Evolutionary conservation across 1,139 yeast species (phyloP), one percentile per base, ranked within the genome.

Genomic region (Suhomyces maxii): DNA sequence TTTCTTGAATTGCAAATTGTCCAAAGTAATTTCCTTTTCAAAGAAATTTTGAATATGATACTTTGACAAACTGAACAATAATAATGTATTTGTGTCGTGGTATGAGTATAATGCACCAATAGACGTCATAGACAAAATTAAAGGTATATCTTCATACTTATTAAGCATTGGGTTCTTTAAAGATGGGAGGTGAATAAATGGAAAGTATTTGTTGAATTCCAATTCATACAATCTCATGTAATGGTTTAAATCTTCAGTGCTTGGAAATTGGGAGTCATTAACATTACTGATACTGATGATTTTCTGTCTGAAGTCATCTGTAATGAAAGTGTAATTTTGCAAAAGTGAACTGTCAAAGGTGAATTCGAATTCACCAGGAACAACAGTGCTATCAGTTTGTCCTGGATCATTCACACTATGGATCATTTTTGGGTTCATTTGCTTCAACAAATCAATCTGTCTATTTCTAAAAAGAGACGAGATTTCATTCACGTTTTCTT

Each of bases 31-130:
- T 48, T 72, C 76, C 42, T 77, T 75, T 58, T 88, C 96, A 67
- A 89, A 77, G 57, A 82, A 84, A 52, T 82, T 82, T 59, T 88
- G 95, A 50, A 89, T 84, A 55, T 88, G 84, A 54, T 80, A 83
- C 60, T 93, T 80, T 9, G 95, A 82, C 45, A 89, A 78, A 61
- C 89, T 89, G 67, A 88, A 89, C 45, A 90, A 71, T 18, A 87
- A 73, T 55, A 86, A 76, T 0, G 96, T 87, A 59, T 87, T 87
- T 35, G 83, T 72, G 26, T 88, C 86, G 62, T 90, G 95, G 65
- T 86, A 89, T 1, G 88, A 82, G 58, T 89, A 89, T 26, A 90
- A 71, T 0, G 97, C 96, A 37, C 98, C 98, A 50, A 90, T 81
- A 23, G 96, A 86, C 1, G 95, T 86, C 81, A 90, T 87, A 10